Percentiles rank a stretch among this genome's conserved stretches.
Evolutionary conservation across 768 basidiomycete species (phyloP).

Genomic region (Trametes cubensis): DNA sequence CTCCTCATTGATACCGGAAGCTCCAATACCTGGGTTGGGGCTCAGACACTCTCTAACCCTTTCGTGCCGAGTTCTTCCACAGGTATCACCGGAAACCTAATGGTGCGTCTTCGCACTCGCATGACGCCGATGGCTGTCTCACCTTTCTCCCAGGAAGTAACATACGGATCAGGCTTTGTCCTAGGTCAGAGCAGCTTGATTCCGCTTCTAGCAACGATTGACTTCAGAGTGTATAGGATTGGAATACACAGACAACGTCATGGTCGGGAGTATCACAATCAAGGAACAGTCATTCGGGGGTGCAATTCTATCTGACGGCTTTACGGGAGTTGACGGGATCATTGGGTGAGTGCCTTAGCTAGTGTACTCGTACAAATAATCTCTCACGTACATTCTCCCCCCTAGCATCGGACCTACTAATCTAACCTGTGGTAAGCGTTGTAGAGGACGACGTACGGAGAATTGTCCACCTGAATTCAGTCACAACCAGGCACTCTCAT

Average conservation of each 20-base stretch:
- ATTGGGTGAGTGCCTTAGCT: slow-evolving; percentile 32
- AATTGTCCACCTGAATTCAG: neutral
- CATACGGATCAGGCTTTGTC: slow-evolving; percentile 54
- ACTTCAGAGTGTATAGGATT: slow-evolving; percentile 8
- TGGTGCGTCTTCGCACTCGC: slow-evolving; percentile 35
- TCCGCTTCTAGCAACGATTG: too few relatives aligned
- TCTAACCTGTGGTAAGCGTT: slow-evolving; percentile 33
- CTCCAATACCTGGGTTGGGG: slow-evolving; percentile 61
- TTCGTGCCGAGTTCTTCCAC: slow-evolving; percentile 44
- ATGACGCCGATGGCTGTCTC: too few relatives aligned
- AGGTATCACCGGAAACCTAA: slow-evolving; percentile 33
- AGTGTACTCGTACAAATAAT: neutral
- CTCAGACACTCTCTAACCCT: slow-evolving; percentile 32
- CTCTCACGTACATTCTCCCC: neutral
- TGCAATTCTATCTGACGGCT: slow-evolving; percentile 31
- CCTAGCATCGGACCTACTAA: slow-evolving; percentile 37
- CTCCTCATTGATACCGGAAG: slow-evolving; percentile 59
- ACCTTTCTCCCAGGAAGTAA: slow-evolving; percentile 40
- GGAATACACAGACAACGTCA: slow-evolving; percentile 42
- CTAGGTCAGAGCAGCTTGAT: slow-evolving; percentile 45
- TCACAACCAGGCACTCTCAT: slow-evolving; percentile 12
- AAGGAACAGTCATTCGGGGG: slow-evolving; percentile 41
- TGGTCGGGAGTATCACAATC: slow-evolving; percentile 35
- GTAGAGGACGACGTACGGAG: neutral
- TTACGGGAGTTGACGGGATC: slow-evolving; percentile 40